Evolutionary conservation across 441 rosid genomes (phyloP), one percentile per base, ranked within the genome.

Genomic region (Pelargonium citronellum): DNA sequence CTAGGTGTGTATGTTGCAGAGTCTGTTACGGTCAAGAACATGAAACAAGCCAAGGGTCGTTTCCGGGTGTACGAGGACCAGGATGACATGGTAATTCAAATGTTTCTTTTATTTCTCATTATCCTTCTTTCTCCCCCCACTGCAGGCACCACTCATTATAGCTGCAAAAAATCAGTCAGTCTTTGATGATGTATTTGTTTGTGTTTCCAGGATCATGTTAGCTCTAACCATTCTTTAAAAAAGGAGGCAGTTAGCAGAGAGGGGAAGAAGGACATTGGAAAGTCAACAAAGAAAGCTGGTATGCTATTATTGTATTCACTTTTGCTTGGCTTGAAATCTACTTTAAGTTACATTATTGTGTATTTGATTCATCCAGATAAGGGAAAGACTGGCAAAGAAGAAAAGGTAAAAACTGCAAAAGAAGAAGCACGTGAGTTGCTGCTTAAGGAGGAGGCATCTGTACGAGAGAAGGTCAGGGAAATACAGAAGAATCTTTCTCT

Each of bases 361-460:
- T 17, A 34, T 69, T 76, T 64, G 43, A 69, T 77, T 72, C 47
- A 51, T 24, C 41, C 74, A 96, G 99, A 93, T 73, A 96, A 93
- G 78, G 58, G 58, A 13, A 51, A 51, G 58, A n/a, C 17, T 1
- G 58, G 58, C n/a, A 51, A 51, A 51, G 58, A 51, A 95, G 99
- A 92, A 69, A 95, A 92, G 78, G 97, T 85, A 71, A 96, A 87
- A 87, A 91, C 94, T 1, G 89, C 97, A 66, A 96, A 96, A 79
- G 98, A 93, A 83, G 99, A 93, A 83, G 98, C 97, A 67, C 92
- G 97, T 3, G 97, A 93, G 70, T 72, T 86, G 77, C 77, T 93
- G 87, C 98, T 96, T 69, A 87, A 80, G 82, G 98, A 93, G 83
- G 99, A 96, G 89, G 91, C 92, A 65, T 78, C 82, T 9, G 73